Evolutionary conservation across 169 alveolate species (phyloP), one percentile per base, ranked within the genome.

Genomic region (Babesia bigemina): DNA sequence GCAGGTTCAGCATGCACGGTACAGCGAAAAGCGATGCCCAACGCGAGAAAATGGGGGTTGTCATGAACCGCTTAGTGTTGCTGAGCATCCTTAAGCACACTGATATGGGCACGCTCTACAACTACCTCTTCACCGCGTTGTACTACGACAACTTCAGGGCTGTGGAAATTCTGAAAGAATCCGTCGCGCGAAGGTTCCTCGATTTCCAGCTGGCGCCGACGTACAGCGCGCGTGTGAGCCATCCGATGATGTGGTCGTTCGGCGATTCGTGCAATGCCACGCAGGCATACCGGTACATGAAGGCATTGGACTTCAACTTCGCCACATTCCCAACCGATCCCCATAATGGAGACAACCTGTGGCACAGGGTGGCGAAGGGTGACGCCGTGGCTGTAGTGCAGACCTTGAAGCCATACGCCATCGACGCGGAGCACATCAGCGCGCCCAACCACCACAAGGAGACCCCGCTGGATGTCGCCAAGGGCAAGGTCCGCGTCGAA

Each of bases 71-170:
- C 10, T 33, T 81, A 53, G 70, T 85, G 22, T 52, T 85, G 78
- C 58, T 49, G n/a, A 48, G 75, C 0, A 45, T 89, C 14, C 72
- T 89, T 44, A 89, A 85, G 65, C 62, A 82, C 59, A 77, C 73
- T 60, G 78, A 85, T 47, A 75, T 89, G 33, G 61, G 65, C 72
- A 79, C 69, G 55, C 78, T 89, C n/a, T 89, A 89, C 73, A 86
- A 86, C 47, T 74, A 83, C 22, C 79, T 89, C 50, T 74, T 89
- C 16, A 75, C 75, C 7, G 79, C 88, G 2, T 59, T 89, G 45
- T 73, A 79, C 55, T 82, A 72, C 57, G 94, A 89, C 53, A 86
- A 89, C 52, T 89, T 83, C 61, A 26, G 94, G 28, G 82, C 84
- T 62, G 63, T 85, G 28, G 75, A 79, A 17, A 62, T 85, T 16